phyloP scores from a whole-genome alignment of 2,329 filamentous ascomycete genomes.

The Ceratocystis cacaofunesta region DNA sequence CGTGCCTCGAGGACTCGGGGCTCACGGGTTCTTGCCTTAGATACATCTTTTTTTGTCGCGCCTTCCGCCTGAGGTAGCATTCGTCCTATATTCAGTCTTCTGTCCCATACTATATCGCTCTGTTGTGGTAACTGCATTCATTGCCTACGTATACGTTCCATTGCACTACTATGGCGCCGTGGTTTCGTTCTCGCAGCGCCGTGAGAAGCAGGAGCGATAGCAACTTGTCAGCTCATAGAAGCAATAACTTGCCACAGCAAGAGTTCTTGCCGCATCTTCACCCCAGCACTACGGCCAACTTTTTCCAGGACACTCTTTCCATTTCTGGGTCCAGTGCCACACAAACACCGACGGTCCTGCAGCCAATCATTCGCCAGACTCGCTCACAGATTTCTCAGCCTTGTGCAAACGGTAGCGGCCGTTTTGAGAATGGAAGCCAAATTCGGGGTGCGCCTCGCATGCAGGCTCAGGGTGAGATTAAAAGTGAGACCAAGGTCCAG shows the following conservation, averaged over 20 bases:
- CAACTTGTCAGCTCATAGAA: not conserved
- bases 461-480: not conserved
- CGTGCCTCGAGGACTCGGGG: not conserved
- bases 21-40: not conserved
- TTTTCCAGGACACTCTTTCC: not conserved
- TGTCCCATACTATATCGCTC: not conserved
- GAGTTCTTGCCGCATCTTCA: conserved; percentile 4
- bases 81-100: not conserved
- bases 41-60: not conserved
- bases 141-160: not conserved
- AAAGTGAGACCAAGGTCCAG: no score
- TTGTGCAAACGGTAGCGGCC: not conserved
- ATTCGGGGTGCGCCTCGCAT: not conserved
- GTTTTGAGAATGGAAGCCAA: not conserved
- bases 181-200: not conserved
- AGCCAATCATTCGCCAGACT: not conserved
- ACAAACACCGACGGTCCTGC: not conserved
- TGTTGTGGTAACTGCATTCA: not conserved
- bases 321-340: not conserved
- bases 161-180: not conserved
- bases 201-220: not conserved
- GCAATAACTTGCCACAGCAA: not conserved
- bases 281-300: not conserved
- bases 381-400: not conserved
- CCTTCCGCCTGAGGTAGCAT: not conserved